Evolutionary conservation across 768 basidiomycete species (phyloP), one percentile per base, ranked within the genome.

Genomic region (Amanita jacksonii): DNA sequence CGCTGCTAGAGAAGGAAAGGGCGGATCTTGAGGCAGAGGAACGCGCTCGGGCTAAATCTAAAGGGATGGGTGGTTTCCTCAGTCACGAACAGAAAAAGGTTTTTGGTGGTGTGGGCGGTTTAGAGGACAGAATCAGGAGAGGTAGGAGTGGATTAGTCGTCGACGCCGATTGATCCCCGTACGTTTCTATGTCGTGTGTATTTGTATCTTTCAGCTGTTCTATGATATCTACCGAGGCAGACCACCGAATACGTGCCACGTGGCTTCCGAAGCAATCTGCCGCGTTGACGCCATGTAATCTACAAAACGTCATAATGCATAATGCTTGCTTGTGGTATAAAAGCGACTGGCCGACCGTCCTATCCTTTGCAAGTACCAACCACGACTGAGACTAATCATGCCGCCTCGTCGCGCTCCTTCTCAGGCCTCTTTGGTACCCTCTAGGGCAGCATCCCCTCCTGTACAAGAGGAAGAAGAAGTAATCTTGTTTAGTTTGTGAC

Each of bases 11-110:
- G 57, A 77, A 78, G 57, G 91, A 96, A 60, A 85, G 80, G 55
- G 80, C 74, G 15, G 85, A 91, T 51, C 57, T 78, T 5, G 89
- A 79, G 52, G 77, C 69, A 18, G 87, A 91, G 48, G 83, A 81
- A 50, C 67, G 66, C 22, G 72, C 74, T 35, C 68, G 89, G 32
- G 68, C 66, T 16, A 84, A 80, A 60, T 80, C 79, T 2, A 83
- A 79, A 56, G 87, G 85, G 2, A 81, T 83, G 70, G 86, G 84
- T 35, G 70, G 69, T 1, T 96, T 93, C 68, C 65, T 94, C 54
- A 81, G 77, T 43, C 70, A 81, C 16, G 90, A 93, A 57, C 79
- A 83, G 68, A 89, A 85, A 69, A 80, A 74, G 52, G 84, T 90
- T 7, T 88, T 88, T 61, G 81, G 86, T 36, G 86, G 84, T 19